Evolutionary conservation across 73 alveolate genomes (phyloP).

Genomic region (Tetrahymena borealis): DNA sequence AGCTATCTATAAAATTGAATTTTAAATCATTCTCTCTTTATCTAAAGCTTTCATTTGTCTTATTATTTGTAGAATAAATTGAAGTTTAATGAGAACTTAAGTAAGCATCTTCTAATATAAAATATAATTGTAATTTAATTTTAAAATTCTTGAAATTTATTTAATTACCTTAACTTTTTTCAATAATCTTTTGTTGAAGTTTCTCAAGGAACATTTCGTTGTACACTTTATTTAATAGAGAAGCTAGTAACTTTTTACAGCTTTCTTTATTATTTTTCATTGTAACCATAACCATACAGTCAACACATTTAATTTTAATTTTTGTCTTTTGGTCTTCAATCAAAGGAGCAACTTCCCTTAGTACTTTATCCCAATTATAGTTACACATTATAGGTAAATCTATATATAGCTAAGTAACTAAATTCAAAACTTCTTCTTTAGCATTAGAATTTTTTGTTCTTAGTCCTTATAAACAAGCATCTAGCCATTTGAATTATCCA

Average conservation of each 20-base stretch:
- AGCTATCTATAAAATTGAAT: neutral
- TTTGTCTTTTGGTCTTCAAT: conserved; percentile 28
- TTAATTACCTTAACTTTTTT: neutral
- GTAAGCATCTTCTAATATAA: neutral
- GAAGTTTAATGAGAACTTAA: neutral
- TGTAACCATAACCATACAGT: neutral
- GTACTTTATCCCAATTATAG: conserved; percentile 7
- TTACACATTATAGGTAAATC: conserved; percentile 4
- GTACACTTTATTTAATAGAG: neutral
- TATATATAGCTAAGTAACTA: neutral
- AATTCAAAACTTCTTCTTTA: conserved; percentile 28
- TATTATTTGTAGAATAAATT: neutral
- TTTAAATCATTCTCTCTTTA: neutral
- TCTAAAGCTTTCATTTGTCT: neutral
- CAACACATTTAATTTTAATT: conserved; percentile 3
- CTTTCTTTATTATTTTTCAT: neutral
- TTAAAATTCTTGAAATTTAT: neutral
- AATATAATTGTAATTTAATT: neutral
- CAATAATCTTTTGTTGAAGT: neutral
- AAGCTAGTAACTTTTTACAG: neutral
- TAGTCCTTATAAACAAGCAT: neutral
- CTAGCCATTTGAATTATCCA: neutral
- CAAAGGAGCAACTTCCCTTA: conserved; percentile 34
- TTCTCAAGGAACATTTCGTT: neutral
- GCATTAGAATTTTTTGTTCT: neutral